These are phyloP conservation scores for Hericium alpestre DNA, from an alignment of 768 basidiomycete genomes.

Conservation along the genomic window DNA sequence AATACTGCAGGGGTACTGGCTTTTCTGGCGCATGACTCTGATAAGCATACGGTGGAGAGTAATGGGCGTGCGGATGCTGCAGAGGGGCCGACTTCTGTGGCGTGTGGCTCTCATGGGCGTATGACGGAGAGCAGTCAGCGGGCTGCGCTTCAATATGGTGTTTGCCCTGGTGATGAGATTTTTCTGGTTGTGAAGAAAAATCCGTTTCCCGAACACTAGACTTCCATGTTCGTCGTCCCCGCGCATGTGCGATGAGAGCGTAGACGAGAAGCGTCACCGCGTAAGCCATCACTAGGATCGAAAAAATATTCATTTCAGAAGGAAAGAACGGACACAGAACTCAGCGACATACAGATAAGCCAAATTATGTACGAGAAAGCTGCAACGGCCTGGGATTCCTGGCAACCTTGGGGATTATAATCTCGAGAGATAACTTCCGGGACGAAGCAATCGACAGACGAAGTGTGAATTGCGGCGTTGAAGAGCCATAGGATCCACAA, in stretches of 20 bases:
- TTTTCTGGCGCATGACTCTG: too few species aligned
- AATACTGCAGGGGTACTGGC: too few species aligned
- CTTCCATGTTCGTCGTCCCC: slow-evolving; percentile 24
- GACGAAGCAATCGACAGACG: neutral
- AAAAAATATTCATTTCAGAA: neutral
- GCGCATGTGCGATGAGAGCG: slow-evolving; percentile 18
- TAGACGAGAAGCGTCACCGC: slow-evolving; percentile 15
- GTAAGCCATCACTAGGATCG: slow-evolving; percentile 24
- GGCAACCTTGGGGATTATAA: slow-evolving; percentile 14
- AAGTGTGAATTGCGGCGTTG: slow-evolving; percentile 20
- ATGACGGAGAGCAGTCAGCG: too few species aligned
- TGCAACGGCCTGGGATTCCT: slow-evolving; percentile 21
- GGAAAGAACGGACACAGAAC: neutral
- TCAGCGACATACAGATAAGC: slow-evolving; percentile 19
- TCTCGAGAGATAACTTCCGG: neutral
- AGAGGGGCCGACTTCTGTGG: too few species aligned
- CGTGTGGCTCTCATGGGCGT: too few species aligned
- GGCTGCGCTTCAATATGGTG: too few species aligned
- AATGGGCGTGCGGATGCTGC: too few species aligned
- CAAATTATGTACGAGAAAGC: slow-evolving; percentile 29
- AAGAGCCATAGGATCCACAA: slow-evolving; percentile 32
- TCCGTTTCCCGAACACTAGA: slow-evolving; percentile 21
- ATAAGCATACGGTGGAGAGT: too few species aligned
- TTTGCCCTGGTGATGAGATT: too few species aligned
- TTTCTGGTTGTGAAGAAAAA: slow-evolving; percentile 1